phyloP scores from a whole-genome alignment of 192 early-diverging fungal species.

The Coemansia sp. region DNA sequence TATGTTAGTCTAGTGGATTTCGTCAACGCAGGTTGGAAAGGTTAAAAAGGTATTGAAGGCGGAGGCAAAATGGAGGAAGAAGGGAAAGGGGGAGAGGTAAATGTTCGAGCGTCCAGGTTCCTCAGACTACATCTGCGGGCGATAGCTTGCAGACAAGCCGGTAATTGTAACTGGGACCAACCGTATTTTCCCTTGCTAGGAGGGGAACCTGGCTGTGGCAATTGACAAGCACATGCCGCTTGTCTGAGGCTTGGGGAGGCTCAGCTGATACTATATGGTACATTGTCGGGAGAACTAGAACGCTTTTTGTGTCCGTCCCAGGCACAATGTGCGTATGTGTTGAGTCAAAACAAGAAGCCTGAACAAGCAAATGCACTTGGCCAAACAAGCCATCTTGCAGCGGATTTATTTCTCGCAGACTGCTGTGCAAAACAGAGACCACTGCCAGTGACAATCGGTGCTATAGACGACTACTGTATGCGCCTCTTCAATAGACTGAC shows the following conservation, averaged over 20 bases:
- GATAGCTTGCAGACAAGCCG: background rate
- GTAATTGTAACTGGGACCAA: background rate
- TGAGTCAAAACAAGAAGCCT: background rate
- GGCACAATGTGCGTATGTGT: background rate
- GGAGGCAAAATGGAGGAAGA: background rate
- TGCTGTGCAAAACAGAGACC: background rate
- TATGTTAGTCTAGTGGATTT: background rate
- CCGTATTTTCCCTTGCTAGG: background rate
- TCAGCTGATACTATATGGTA: background rate
- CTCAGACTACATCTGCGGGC: background rate
- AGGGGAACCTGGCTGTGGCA: background rate
- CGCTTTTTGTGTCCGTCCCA: background rate
- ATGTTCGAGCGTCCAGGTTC: background rate
- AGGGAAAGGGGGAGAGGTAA: background rate
- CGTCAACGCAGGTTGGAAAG: background rate
- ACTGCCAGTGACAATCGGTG: background rate
- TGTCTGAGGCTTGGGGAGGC: conserved; percentile 1
- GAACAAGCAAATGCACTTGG: background rate
- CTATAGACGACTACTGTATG: background rate
- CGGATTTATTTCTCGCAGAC: background rate
- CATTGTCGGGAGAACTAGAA: background rate
- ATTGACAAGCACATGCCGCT: background rate
- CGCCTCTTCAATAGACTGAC: background rate
- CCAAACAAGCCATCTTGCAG: background rate
- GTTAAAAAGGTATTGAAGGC: background rate